Conservation (phyloP, 2,329 filamentous ascomycete species). For the Pseudocercospora eumusae region DNA sequence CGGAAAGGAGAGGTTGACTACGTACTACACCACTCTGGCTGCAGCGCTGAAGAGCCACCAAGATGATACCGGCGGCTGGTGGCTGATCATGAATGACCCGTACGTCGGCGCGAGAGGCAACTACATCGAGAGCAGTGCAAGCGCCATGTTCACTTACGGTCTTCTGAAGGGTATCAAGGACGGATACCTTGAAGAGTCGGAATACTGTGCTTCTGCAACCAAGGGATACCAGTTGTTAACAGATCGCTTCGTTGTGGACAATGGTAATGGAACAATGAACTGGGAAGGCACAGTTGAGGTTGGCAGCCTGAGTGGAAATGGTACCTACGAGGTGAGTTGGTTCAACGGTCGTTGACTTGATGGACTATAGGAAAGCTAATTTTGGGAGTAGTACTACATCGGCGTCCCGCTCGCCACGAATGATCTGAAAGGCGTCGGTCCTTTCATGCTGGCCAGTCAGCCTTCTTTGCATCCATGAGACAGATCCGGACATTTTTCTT, state of each 20-base stretch:
- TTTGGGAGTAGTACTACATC: conserved; percentile 41
- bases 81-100: conserved; percentile 59
- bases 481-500: background rate
- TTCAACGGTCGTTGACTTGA: background rate
- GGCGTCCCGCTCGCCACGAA: conserved; percentile 40
- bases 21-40: conserved; percentile 43
- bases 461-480: background rate
- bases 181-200: conserved; percentile 40
- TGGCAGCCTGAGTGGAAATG: conserved; percentile 53
- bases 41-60: conserved; percentile 50
- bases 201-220: conserved; percentile 55
- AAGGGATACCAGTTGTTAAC: conserved; percentile 50
- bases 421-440: conserved; percentile 46
- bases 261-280: conserved; percentile 52
- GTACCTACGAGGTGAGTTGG: conserved; percentile 52
- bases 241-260: conserved; percentile 51
- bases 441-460: conserved; percentile 43
- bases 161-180: conserved; percentile 51
- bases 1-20: conserved; percentile 37
- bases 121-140: conserved; percentile 62
- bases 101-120: conserved; percentile 50
- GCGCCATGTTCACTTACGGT: conserved; percentile 60
- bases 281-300: conserved; percentile 57
- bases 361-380: background rate
- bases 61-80: conserved; percentile 58